phyloP scores from a whole-genome alignment of 306 rosid genomes.

The Medicago lupulina region DNA sequence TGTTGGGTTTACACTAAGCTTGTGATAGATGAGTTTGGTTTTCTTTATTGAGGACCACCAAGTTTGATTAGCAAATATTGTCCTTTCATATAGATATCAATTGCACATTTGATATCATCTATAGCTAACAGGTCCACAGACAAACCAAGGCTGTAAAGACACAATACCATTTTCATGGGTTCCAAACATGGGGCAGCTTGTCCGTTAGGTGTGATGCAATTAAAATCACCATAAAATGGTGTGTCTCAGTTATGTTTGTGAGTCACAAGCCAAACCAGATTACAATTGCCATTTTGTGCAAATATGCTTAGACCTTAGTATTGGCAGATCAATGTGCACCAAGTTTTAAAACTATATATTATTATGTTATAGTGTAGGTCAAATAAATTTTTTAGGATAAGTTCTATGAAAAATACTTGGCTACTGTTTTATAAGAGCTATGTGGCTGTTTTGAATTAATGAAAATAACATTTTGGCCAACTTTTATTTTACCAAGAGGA shows the following conservation, averaged over 20 bases:
- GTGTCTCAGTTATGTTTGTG: constrained; percentile 44
- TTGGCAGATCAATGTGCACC: neutral
- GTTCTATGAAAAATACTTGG: neutral
- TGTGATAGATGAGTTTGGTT: constrained; percentile 41
- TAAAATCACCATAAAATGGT: constrained; percentile 48
- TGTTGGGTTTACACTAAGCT: constrained; percentile 28
- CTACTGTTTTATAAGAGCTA: no score
- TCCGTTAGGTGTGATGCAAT: constrained; percentile 64
- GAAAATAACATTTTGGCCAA: no score
- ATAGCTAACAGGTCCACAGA: constrained; percentile 44
- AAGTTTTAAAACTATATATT: neutral
- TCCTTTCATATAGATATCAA: constrained; percentile 38
- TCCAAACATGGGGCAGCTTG: constrained; percentile 47
- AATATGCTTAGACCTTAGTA: neutral
- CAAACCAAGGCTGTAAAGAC: constrained; percentile 44
- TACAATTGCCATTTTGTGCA: constrained; percentile 1
- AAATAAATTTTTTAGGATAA: no score
- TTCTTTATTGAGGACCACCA: constrained; percentile 36
- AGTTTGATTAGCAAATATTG: constrained; percentile 34
- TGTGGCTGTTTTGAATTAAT: no score
- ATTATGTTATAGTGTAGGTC: neutral
- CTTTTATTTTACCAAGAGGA: no score
- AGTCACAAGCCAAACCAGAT: constrained; percentile 43
- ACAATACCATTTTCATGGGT: constrained; percentile 37
- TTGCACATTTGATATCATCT: constrained; percentile 12